Evolutionary conservation across 495 filamentous ascomycete species (phyloP).

Genomic region (Daldinia grandis): DNA sequence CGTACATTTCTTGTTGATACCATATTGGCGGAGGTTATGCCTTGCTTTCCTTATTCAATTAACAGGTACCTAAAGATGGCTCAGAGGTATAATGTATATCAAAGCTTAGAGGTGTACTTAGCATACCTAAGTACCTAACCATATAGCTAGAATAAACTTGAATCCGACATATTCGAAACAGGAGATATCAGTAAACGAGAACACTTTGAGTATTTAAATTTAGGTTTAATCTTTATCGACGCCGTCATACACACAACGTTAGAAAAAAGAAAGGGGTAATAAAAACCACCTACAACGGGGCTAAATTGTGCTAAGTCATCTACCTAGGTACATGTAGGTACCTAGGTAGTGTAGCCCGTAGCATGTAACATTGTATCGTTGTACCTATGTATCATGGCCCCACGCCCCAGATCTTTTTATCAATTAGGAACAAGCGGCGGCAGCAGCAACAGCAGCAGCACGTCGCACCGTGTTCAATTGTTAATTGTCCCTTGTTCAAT

Average conservation of each 20-base stretch:
- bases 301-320: constrained; percentile 27
- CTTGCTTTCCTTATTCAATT: neutral
- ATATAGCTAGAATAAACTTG: no score
- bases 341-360: no score
- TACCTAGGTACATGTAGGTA: no score
- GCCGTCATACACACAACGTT: neutral
- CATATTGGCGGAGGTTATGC: neutral
- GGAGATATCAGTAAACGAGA: neutral
- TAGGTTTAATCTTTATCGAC: neutral
- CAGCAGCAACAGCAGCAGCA: constrained; percentile 33
- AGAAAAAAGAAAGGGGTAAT: constrained; percentile 22
- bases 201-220: neutral
- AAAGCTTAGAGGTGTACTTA: neutral
- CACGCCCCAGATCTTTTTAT: neutral
- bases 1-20: neutral
- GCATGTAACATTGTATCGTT: neutral
- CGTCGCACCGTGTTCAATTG: constrained; percentile 43
- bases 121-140: neutral
- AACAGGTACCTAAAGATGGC: neutral
- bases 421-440: neutral
- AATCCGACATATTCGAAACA: neutral
- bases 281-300: constrained; percentile 10
- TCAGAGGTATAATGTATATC: no score
- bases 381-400: neutral
- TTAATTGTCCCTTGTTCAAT: no score